Conservation (phyloP, 768 basidiomycete genomes). For the Boletellus ananiceps region DNA sequence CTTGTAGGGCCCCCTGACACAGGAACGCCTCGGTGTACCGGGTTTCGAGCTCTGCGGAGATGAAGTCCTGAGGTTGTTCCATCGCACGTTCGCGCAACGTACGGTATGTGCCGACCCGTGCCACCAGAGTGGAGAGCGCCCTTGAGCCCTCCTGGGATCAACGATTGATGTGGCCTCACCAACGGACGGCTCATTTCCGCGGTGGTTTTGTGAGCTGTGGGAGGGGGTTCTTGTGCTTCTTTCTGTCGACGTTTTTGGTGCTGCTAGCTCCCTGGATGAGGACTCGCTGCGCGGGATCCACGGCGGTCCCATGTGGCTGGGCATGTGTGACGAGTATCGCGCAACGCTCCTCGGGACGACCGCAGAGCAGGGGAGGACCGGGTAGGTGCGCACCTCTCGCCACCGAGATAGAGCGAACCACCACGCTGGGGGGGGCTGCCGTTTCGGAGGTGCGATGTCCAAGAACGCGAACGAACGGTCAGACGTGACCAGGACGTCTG, state of each 20-base stretch:
- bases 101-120: constrained; percentile 8
- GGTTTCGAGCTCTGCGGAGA: constrained; percentile 25
- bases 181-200: constrained; percentile 23
- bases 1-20: constrained; percentile 9
- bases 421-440: background rate
- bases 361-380: background rate
- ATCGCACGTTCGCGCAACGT: constrained; percentile 26
- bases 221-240: constrained; percentile 10
- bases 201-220: constrained; percentile 5
- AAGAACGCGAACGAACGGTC: background rate
- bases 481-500: background rate
- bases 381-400: background rate
- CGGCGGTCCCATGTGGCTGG: constrained; percentile 4
- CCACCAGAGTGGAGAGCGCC: constrained; percentile 12
- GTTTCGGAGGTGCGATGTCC: constrained; percentile 1
- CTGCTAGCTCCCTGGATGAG: constrained; percentile 3
- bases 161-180: constrained; percentile 12
- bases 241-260: constrained; percentile 8
- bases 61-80: constrained; percentile 19
- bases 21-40: constrained; percentile 29
- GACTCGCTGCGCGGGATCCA: constrained; percentile 4
- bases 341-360: constrained; percentile 3
- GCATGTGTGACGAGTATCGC: background rate
- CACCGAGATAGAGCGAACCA: constrained; percentile 3
- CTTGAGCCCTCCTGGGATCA: constrained; percentile 15